These are phyloP conservation scores for Quercus tomentella DNA, from an alignment of 331 rosid species.

Conservation along the genomic window DNA sequence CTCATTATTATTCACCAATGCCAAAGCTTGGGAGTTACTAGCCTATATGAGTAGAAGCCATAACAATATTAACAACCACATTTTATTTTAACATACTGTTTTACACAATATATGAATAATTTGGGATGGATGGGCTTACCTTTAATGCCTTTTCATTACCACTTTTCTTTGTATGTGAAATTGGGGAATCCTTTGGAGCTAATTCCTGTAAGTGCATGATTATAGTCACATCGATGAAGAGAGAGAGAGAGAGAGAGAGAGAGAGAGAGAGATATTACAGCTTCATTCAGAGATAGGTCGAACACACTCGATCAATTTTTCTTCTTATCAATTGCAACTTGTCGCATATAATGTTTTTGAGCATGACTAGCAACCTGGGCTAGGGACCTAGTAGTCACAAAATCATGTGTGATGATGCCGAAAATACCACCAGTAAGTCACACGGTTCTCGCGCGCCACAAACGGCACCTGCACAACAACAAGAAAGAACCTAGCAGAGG, in stretches of 20 bases:
- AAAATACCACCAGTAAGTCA: too few relatives aligned
- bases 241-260: too few relatives aligned
- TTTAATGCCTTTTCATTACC: not conserved
- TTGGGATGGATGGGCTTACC: not conserved
- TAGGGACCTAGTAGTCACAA: slow-evolving; percentile 48
- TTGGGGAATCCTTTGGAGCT: too few relatives aligned
- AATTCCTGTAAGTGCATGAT: too few relatives aligned
- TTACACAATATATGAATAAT: not conserved
- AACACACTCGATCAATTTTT: slow-evolving; percentile 49
- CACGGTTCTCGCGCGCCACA: too few relatives aligned
- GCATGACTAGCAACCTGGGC: slow-evolving; percentile 71
- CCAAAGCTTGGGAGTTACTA: too few relatives aligned
- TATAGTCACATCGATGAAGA: too few relatives aligned
- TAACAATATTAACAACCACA: not conserved
- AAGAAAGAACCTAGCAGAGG: too few relatives aligned
- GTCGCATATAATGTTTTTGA: slow-evolving; percentile 46
- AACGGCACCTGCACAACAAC: too few relatives aligned
- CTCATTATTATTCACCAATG: not conserved
- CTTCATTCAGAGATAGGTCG: slow-evolving; percentile 34
- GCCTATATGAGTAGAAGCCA: too few relatives aligned
- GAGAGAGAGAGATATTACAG: too few relatives aligned
- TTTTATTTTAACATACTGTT: not conserved
- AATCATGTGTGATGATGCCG: too few relatives aligned
- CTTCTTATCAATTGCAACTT: slow-evolving; percentile 27
- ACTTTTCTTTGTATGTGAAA: not conserved